Percentiles rank a stretch among this genome's conserved stretches.
phyloP scores from a whole-genome alignment of 176 grass and related monocot species.

The Oropetium thomaeum region DNA sequence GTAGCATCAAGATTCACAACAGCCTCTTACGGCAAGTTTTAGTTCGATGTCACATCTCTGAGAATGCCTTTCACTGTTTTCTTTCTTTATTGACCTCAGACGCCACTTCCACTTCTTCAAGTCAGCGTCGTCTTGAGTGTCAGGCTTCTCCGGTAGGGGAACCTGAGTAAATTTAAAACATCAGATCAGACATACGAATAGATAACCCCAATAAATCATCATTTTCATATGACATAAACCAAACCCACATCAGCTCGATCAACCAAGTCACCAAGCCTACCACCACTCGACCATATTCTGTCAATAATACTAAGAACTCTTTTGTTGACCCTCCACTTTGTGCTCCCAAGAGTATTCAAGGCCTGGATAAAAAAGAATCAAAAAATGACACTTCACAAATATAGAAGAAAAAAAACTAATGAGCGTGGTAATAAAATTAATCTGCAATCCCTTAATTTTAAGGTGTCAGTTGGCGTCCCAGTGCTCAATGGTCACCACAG shows the following conservation, averaged over 20 bases:
- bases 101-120: conserved; percentile 79
- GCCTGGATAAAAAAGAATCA: conserved; percentile 53
- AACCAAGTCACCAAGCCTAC: conserved; percentile 79
- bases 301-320: conserved; percentile 85
- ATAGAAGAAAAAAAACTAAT: not conserved
- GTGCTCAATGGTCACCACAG: too few species aligned
- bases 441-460: not conserved
- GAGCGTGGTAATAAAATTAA: not conserved
- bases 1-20: conserved; percentile 19
- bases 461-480: too few species aligned
- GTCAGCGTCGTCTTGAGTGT: conserved; percentile 68
- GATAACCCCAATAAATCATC: not conserved
- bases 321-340: conserved; percentile 96
- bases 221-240: conserved; percentile 15
- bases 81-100: conserved; percentile 55
- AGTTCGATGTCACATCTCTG: conserved; percentile 92
- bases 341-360: conserved; percentile 87
- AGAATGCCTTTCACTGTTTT: conserved; percentile 87
- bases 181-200: conserved; percentile 6
- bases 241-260: conserved; percentile 83
- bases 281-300: conserved; percentile 95
- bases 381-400: conserved; percentile 4
- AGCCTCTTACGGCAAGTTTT: conserved; percentile 79
- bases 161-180: conserved; percentile 45
- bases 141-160: conserved; percentile 77